These are phyloP conservation scores for Lactifluus subvellereus DNA, from an alignment of 768 basidiomycete genomes.

Conservation along the genomic window DNA sequence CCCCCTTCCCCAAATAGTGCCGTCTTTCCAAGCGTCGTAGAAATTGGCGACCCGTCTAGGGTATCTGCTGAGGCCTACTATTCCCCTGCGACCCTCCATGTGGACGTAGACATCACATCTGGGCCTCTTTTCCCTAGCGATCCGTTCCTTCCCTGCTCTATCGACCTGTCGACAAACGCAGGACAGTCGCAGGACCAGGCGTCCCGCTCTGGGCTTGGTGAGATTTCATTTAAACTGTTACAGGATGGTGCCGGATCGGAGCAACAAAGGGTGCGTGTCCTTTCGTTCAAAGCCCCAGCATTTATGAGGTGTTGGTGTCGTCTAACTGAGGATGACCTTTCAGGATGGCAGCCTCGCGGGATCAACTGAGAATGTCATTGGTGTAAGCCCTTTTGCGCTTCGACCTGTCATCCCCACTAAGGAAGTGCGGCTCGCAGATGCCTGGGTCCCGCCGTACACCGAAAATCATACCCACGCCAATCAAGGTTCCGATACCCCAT, in stretches of 20 bases:
- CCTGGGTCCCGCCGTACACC: not conserved
- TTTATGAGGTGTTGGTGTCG: not conserved
- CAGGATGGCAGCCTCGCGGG: not conserved
- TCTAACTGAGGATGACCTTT: not conserved
- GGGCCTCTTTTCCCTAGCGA: conserved; percentile 18
- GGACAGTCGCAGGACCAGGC: not conserved
- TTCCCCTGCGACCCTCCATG: not conserved
- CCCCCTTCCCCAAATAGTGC: conserved; percentile 2
- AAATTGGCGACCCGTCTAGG: conserved; percentile 13
- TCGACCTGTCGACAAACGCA: not conserved
- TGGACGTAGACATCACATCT: conserved; percentile 10
- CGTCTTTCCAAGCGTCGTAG: conserved; percentile 12
- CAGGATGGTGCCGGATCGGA: not conserved
- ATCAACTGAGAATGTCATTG: not conserved
- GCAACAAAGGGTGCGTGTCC: not conserved
- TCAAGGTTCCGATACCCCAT: conserved; percentile 16
- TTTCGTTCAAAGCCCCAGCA: not conserved
- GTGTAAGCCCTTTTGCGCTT: not conserved
- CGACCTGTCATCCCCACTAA: not conserved
- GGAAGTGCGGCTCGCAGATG: not conserved
- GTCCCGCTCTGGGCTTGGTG: not conserved
- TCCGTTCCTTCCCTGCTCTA: not conserved
- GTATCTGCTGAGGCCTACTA: not conserved
- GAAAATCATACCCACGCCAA: conserved; percentile 17
- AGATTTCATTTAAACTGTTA: not conserved